Percentiles rank a stretch among this genome's conserved stretches.
These are phyloP conservation scores for Cadophora malorum DNA, from an alignment of 2,329 filamentous ascomycete species.

Conservation along the genomic window DNA sequence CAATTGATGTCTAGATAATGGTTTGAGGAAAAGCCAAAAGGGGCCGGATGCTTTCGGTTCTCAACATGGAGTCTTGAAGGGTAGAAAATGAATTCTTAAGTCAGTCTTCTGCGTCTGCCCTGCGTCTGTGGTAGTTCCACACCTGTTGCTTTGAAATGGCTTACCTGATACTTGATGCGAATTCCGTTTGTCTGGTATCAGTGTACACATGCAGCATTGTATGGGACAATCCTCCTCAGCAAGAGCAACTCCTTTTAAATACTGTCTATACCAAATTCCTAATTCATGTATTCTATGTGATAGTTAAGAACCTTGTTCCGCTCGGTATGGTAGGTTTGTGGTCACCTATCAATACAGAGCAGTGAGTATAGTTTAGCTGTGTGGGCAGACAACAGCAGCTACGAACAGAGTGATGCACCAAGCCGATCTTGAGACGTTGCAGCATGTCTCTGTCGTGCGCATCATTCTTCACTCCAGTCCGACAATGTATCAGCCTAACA, in stretches of 20 bases:
- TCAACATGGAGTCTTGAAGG: slow-evolving; percentile 27
- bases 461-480: not conserved
- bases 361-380: no score
- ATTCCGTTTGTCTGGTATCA: no score
- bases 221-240: no score
- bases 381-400: no score
- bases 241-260: no score
- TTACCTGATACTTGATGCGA: not conserved
- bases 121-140: not conserved
- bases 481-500: not conserved
- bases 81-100: slow-evolving; percentile 24
- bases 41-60: slow-evolving; percentile 21
- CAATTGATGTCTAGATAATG: slow-evolving; percentile 42
- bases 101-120: not conserved
- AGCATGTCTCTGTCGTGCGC: not conserved
- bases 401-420: not conserved
- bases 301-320: no score
- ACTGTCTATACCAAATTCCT: no score
- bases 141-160: not conserved
- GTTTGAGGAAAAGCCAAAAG: slow-evolving; percentile 29
- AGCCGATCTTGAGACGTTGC: not conserved
- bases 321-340: no score
- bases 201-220: no score
- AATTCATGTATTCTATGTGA: no score
- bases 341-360: no score